Evolutionary conservation across 805 yeast genomes (phyloP).

Genomic region (Blastobotrys attinorum): DNA sequence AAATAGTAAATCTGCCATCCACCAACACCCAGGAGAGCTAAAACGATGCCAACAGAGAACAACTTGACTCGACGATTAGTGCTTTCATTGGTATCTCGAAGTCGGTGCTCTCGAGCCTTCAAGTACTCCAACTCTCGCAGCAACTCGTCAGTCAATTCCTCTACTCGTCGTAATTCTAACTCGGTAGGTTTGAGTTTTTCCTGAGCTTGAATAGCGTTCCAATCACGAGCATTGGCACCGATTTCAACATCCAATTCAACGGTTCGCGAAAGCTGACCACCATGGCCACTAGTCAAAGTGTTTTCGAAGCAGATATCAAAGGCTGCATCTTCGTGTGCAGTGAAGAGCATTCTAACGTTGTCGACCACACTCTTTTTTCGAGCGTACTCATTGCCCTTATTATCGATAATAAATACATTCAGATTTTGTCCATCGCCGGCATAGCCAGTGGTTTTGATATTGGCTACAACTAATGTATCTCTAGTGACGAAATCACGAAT

Average conservation of each 20-base stretch:
- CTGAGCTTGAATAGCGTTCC: conserved; percentile 89
- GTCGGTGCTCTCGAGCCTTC: conserved; percentile 78
- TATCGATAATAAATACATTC: conserved; percentile 50
- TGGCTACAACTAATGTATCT: conserved; percentile 82
- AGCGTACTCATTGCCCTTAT: conserved; percentile 78
- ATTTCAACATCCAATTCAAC: conserved; percentile 88
- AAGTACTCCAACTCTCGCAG: conserved; percentile 72
- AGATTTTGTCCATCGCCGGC: conserved; percentile 83
- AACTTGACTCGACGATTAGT: conserved; percentile 89
- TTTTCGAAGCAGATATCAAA: conserved; percentile 91
- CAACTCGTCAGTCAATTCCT: conserved; percentile 80
- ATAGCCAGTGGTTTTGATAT: conserved; percentile 63
- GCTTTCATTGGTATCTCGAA: conserved; percentile 95
- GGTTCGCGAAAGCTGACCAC: conserved; percentile 49
- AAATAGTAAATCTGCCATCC: conserved; percentile 89
- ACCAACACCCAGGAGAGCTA: conserved; percentile 70
- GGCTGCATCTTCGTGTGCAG: conserved; percentile 72
- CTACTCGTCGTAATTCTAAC: conserved; percentile 78
- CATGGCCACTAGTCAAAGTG: conserved; percentile 24
- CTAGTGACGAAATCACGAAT: conserved; percentile 84
- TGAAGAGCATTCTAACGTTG: conserved; percentile 67
- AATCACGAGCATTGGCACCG: conserved; percentile 96
- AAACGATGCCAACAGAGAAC: conserved; percentile 65
- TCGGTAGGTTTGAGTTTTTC: conserved; percentile 93
- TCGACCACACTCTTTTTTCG: conserved; percentile 72